Base-by-base conservation (phyloP, 768 basidiomycete genomes). In the Russula earlei region DNA sequence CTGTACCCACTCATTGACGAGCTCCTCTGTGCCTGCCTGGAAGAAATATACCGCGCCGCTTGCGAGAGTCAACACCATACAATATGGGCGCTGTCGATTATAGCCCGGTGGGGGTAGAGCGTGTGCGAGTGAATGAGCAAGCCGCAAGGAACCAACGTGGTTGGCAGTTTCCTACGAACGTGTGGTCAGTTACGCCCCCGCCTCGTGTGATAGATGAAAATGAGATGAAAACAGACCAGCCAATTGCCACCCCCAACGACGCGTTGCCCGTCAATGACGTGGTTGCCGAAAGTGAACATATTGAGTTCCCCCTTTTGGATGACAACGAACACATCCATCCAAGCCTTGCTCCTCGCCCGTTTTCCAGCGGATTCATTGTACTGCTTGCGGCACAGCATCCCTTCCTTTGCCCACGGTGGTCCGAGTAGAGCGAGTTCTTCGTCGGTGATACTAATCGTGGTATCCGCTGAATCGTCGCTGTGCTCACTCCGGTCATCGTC, bases 381-480 rank as follows among this genome's bases (percentile, higher is more conserved):
- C 59, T 92, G 89, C 67, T 97, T 97, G 22, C 94, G 84, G 62
- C 85, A 86, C 9, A 99, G 80, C 76, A 95, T 88, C 12, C 96
- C 96, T 69, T 99, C 96, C 70, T 99, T 99, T 0, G 96, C 96
- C 95, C 95, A 99, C 0, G 96, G 96, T 5, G 96, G 84, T 15
- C 96, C 96, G 15, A 96, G 82, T 36, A 98, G 74, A 2, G 95
- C 95, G 12, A 99, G 77, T 70, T 96, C 92, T 69, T 98, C 96
- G 64, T 98, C 95, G 7, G 87, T 83, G 56, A 97, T 91, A 49
- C 91, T 91, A 63, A 89, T 85, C 33, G 78, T 82, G 1, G 85
- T 87, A 25, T 85, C 84, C 27, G 67, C 71, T 5, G 88, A 82
- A 37, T 75, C 79, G 19, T 77, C 76, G 67, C 85, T 90, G 34